Conservation (phyloP, 768 basidiomycete species). For the Suillus luteus region DNA sequence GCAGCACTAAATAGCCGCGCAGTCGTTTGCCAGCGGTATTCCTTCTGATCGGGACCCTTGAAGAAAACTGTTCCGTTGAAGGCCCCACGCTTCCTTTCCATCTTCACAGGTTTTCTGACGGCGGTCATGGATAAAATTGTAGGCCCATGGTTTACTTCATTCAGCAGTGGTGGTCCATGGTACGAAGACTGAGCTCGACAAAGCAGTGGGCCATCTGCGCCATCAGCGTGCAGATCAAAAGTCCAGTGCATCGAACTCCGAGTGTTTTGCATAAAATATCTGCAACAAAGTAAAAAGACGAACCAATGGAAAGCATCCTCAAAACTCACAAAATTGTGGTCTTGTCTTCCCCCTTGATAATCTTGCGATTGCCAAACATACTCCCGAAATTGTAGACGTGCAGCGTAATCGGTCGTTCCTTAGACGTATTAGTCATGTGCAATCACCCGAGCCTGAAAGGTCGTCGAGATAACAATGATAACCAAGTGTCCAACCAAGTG, state of each 20-base stretch:
- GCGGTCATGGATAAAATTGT: constrained; percentile 21
- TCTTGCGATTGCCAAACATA: constrained; percentile 26
- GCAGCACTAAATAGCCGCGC: constrained; percentile 18
- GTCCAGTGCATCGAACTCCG: constrained; percentile 26
- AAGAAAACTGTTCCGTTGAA: constrained; percentile 24
- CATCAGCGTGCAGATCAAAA: constrained; percentile 23
- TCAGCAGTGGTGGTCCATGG: constrained; percentile 19
- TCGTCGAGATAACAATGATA: neutral
- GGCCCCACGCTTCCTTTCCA: constrained; percentile 16
- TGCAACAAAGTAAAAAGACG: constrained; percentile 13
- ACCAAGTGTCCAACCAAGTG: neutral
- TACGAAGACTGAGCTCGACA: constrained; percentile 28
- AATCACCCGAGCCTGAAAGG: constrained; percentile 5
- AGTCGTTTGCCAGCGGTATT: constrained; percentile 25
- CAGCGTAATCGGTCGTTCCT: constrained; percentile 18
- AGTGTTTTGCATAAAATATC: constrained; percentile 27
- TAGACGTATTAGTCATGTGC: constrained; percentile 7
- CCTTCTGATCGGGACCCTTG: constrained; percentile 24
- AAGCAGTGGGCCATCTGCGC: constrained; percentile 22
- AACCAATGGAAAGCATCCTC: neutral
- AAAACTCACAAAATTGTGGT: constrained; percentile 22
- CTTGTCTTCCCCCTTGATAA: constrained; percentile 30
- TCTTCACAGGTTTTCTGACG: constrained; percentile 13
- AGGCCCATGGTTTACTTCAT: constrained; percentile 12
- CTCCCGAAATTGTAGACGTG: constrained; percentile 30